Conservation (phyloP, 2,329 filamentous ascomycete species). For the Claviceps sp. region DNA sequence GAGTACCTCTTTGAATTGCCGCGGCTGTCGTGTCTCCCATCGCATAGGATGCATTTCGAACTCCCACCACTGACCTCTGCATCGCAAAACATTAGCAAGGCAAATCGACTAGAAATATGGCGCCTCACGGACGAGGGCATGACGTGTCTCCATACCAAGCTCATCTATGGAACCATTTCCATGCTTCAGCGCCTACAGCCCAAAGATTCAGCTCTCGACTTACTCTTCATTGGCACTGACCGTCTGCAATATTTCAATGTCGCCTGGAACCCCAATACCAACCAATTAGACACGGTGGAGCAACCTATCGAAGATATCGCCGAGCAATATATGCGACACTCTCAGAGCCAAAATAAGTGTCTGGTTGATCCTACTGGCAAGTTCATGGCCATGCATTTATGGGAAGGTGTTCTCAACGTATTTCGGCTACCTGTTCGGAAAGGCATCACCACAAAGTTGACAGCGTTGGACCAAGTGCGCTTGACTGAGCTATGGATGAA, state of each 20-base stretch:
- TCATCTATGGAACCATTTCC: slow-evolving; percentile 73
- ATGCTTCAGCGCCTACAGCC: slow-evolving; percentile 74
- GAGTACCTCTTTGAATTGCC: slow-evolving; percentile 22
- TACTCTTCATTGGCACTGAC: slow-evolving; percentile 87
- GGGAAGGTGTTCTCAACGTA: slow-evolving; percentile 46
- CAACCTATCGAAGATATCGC: slow-evolving; percentile 38
- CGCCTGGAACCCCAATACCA: slow-evolving; percentile 55
- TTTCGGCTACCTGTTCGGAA: slow-evolving; percentile 36
- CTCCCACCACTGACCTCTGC: background rate
- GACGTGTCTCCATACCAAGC: slow-evolving; percentile 50
- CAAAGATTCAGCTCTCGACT: slow-evolving; percentile 58
- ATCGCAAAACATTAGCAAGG: slow-evolving; percentile 42
- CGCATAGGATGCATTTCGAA: background rate
- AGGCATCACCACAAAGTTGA: slow-evolving; percentile 28
- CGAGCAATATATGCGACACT: slow-evolving; percentile 55
- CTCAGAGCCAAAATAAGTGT: slow-evolving; percentile 70
- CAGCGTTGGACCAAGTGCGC: slow-evolving; percentile 40
- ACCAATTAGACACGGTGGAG: slow-evolving; percentile 36
- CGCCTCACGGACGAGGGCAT: slow-evolving; percentile 51
- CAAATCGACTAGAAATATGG: slow-evolving; percentile 80
- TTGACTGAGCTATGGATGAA: slow-evolving; percentile 48
- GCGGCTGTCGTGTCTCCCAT: background rate
- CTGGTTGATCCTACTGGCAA: slow-evolving; percentile 67
- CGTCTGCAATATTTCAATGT: slow-evolving; percentile 83
- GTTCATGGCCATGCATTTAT: slow-evolving; percentile 44